Conservation (phyloP, 805 yeast species). For the Yarrowia sp. region DNA sequence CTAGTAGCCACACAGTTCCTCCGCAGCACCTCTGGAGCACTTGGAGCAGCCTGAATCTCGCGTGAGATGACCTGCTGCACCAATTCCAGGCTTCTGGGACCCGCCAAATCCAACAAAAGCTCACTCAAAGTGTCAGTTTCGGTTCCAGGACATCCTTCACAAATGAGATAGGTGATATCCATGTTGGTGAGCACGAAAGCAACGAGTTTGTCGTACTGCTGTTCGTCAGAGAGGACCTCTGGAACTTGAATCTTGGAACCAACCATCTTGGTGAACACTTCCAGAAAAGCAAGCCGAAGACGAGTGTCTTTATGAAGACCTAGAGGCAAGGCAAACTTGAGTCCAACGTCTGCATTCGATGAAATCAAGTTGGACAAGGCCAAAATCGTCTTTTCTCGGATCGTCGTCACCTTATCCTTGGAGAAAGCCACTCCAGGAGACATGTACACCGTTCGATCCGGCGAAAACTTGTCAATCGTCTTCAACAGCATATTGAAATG, state of each 20-base stretch:
- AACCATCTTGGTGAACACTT: conserved; percentile 70
- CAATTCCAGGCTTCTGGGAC: conserved; percentile 39
- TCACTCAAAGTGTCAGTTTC: conserved; percentile 72
- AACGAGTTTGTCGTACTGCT: conserved; percentile 33
- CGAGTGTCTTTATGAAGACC: conserved; percentile 68
- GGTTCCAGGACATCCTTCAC: conserved; percentile 60
- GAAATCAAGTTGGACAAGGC: conserved; percentile 68
- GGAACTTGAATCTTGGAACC: conserved; percentile 38
- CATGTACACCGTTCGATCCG: conserved; percentile 24
- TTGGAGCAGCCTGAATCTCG: conserved; percentile 59
- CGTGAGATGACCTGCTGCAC: conserved; percentile 55
- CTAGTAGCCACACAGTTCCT: conserved; percentile 82
- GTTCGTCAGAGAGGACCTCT: conserved; percentile 30
- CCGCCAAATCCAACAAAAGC: conserved; percentile 57
- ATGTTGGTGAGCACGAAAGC: conserved; percentile 31
- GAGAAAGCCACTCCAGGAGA: conserved; percentile 23
- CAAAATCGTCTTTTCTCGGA: conserved; percentile 62
- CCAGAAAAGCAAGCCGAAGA: conserved; percentile 69
- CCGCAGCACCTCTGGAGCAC: conserved; percentile 71
- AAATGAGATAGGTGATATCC: conserved; percentile 51
- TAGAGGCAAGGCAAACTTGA: conserved; percentile 70
- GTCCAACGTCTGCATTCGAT: conserved; percentile 73
- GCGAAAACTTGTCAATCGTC: conserved; percentile 45
- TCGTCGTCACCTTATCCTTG: conserved; percentile 30
- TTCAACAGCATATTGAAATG: conserved; percentile 50